Conservation (phyloP, 805 yeast species). For the Yamadazyma nakazawae region DNA sequence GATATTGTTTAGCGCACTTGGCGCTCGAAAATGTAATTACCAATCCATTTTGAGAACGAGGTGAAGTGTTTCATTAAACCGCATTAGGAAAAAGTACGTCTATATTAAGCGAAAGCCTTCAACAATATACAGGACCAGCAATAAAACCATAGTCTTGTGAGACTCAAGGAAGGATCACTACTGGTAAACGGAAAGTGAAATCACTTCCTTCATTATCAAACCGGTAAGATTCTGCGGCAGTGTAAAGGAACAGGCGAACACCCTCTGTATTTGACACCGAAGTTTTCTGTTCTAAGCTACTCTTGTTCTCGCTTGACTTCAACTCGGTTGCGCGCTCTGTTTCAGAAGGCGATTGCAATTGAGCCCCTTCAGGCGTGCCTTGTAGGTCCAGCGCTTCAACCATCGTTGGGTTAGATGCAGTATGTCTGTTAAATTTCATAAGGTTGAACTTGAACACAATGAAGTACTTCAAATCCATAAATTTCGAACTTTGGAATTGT, state of each 20-base stretch:
- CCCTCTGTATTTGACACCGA: background rate
- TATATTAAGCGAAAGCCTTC: conserved; percentile 1
- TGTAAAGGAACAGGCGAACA: background rate
- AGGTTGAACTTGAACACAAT: conserved; percentile 37
- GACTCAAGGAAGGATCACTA: conserved; percentile 17
- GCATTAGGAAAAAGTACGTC: background rate
- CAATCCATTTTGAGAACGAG: background rate
- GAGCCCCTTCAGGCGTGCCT: conserved; percentile 2
- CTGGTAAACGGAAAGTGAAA: conserved; percentile 28
- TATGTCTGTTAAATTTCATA: conserved; percentile 20
- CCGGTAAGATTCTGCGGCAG: conserved; percentile 12
- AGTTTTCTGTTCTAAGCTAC: background rate
- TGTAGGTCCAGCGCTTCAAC: background rate
- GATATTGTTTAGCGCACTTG: background rate
- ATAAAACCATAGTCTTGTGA: background rate
- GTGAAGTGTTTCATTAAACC: background rate
- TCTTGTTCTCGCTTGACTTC: background rate
- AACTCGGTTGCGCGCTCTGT: background rate
- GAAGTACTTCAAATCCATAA: conserved; percentile 35
- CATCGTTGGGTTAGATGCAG: background rate
- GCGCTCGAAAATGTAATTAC: conserved; percentile 1
- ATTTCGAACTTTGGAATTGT: conserved; percentile 35
- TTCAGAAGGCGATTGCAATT: background rate
- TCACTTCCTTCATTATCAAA: conserved; percentile 26
- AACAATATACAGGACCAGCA: background rate